phyloP scores from a whole-genome alignment of 257 asterid species.

The Ehretia macrophylla region DNA sequence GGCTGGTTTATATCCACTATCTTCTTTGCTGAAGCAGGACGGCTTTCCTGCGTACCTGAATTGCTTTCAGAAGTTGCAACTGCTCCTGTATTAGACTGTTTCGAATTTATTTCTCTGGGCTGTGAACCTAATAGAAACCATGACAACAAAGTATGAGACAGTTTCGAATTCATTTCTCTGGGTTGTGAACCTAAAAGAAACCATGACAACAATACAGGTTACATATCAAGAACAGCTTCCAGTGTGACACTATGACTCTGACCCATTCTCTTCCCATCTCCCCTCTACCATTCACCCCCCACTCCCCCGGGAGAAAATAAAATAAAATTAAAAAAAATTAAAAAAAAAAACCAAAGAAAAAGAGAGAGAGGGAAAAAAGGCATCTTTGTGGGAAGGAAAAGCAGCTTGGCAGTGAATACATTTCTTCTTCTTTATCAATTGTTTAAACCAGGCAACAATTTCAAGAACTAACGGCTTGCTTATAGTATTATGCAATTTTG shows the following conservation, averaged over 20 bases:
- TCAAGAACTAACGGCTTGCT: not conserved
- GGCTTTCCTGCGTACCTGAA: conserved; percentile 29
- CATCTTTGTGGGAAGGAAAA: too few relatives aligned
- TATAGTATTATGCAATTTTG: too few relatives aligned
- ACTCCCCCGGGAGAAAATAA: too few relatives aligned
- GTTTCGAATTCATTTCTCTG: conserved; percentile 37
- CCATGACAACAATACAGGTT: not conserved
- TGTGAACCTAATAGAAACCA: conserved; percentile 52
- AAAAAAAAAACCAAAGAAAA: too few relatives aligned
- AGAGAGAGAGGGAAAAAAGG: too few relatives aligned
- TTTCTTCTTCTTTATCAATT: not conserved
- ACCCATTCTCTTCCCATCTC: not conserved
- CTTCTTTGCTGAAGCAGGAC: conserved; percentile 48
- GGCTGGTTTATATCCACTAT: conserved; percentile 62
- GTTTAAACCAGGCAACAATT: too few relatives aligned
- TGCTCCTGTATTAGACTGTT: conserved; percentile 20
- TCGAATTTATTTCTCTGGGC: conserved; percentile 36
- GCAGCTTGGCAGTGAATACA: too few relatives aligned
- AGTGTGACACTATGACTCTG: not conserved
- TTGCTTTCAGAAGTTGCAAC: conserved; percentile 22
- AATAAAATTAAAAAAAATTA: too few relatives aligned
- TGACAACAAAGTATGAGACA: conserved; percentile 12
- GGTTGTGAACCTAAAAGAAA: conserved; percentile 44
- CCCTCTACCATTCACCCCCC: too few relatives aligned
- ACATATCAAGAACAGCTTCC: not conserved